These are phyloP conservation scores for Thermothelomyces thermophilus DNA, from an alignment of 2,329 filamentous ascomycete species.

Conservation along the genomic window DNA sequence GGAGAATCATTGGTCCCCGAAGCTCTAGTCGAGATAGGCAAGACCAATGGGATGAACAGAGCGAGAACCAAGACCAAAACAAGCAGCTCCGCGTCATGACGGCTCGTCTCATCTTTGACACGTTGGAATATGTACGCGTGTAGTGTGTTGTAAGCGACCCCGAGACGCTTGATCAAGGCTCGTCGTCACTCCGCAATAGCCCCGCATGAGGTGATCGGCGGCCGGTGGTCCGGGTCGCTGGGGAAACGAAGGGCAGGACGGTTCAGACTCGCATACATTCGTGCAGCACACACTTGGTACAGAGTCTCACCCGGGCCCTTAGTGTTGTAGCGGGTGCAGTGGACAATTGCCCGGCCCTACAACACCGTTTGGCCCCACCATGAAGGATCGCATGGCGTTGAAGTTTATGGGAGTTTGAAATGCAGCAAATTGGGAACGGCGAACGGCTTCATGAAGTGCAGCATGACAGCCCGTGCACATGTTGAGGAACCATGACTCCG, in stretches of 20 bases:
- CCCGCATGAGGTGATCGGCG: conserved; percentile 19
- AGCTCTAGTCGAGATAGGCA: conserved; percentile 3
- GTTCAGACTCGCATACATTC: background rate
- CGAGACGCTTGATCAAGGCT: conserved; percentile 9
- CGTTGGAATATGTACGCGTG: background rate
- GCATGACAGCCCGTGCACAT: too few relatives aligned
- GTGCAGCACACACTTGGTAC: too few relatives aligned
- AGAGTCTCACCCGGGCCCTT: too few relatives aligned
- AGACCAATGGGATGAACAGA: conserved; percentile 19
- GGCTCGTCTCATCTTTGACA: conserved; percentile 13
- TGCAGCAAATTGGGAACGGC: background rate
- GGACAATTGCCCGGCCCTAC: background rate
- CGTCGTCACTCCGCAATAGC: conserved; percentile 13
- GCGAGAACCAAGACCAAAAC: conserved; percentile 16
- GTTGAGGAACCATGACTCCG: too few relatives aligned
- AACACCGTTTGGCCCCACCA: too few relatives aligned
- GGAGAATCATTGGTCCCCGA: conserved; percentile 16
- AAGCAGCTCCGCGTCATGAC: conserved; percentile 9
- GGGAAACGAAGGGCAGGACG: conserved; percentile 8
- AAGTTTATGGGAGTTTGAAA: background rate
- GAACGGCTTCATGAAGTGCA: too few relatives aligned
- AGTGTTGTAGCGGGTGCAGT: too few relatives aligned
- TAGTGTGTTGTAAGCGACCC: conserved; percentile 3
- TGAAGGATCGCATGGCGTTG: background rate
- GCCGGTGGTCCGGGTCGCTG: conserved; percentile 14